These are phyloP conservation scores for Amanita pallidorosea DNA, from an alignment of 768 basidiomycete genomes.

Conservation along the genomic window DNA sequence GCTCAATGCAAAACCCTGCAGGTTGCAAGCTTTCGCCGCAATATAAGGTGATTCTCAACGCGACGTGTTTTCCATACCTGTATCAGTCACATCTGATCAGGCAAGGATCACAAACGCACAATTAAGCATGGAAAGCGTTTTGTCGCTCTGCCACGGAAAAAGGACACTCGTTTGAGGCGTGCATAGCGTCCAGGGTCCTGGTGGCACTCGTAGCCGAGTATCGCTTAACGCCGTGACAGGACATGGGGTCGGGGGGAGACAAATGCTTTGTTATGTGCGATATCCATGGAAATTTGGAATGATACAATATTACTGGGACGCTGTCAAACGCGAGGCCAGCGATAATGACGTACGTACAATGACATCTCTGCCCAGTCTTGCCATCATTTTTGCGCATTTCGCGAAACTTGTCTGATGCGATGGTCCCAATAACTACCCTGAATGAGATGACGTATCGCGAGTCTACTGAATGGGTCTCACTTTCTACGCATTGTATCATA, in stretches of 20 bases:
- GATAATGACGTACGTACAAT: not conserved
- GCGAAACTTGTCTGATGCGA: slow-evolving; percentile 4
- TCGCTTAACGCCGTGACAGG: not conserved
- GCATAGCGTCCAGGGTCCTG: not conserved
- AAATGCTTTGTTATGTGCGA: not conserved
- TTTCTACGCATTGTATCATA: slow-evolving; percentile 70
- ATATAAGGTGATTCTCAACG: not conserved
- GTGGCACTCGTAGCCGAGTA: not conserved
- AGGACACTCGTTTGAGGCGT: not conserved
- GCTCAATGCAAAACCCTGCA: not conserved
- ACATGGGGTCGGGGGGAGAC: not conserved
- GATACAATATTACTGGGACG: not conserved
- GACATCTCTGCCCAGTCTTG: not conserved
- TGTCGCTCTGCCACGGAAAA: not conserved
- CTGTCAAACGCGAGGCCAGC: not conserved
- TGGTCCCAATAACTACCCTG: slow-evolving; percentile 5
- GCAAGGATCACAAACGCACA: not conserved
- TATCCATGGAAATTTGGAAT: not conserved
- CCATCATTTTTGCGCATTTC: not conserved
- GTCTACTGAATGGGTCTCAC: slow-evolving; percentile 22
- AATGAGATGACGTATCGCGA: not conserved
- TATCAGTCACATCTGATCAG: not conserved
- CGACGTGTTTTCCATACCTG: not conserved
- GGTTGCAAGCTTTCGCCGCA: not conserved
- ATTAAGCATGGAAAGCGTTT: not conserved